phyloP scores from a whole-genome alignment of 169 alveolate species.

The Cryptosporidium sp. region DNA sequence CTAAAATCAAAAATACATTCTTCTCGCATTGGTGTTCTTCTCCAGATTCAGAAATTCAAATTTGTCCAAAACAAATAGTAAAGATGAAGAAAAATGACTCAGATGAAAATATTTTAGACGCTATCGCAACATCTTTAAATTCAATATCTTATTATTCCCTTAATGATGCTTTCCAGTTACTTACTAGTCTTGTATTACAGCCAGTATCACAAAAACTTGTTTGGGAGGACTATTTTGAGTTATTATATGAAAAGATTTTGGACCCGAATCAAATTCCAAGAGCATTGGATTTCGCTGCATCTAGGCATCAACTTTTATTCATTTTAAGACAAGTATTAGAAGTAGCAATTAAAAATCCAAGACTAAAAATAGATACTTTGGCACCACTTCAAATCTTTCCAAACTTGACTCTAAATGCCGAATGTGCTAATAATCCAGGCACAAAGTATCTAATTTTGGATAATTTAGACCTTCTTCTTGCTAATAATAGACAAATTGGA shows the following conservation, averaged over 20 bases:
- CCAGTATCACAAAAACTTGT: conserved; percentile 53
- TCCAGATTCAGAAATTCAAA: conserved; percentile 12
- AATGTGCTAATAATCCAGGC: conserved; percentile 64
- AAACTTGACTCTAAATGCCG: conserved; percentile 60
- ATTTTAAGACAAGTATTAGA: conserved; percentile 27
- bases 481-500: conserved; percentile 32
- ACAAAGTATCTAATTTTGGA: conserved; percentile 49
- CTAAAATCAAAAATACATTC: conserved; percentile 16
- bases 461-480: conserved; percentile 42
- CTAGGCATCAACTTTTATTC: conserved; percentile 48
- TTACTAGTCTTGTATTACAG: conserved; percentile 27
- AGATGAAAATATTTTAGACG: conserved; percentile 50
- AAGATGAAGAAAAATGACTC: conserved; percentile 38
- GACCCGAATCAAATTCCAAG: conserved; percentile 30
- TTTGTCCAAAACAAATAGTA: conserved; percentile 56
- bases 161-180: conserved; percentile 54
- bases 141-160: conserved; percentile 46
- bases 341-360: conserved; percentile 20
- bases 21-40: conserved; percentile 66
- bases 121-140: conserved; percentile 49
- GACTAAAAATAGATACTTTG: conserved; percentile 42
- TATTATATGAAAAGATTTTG: conserved; percentile 42
- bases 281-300: conserved; percentile 64
- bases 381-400: conserved; percentile 39
- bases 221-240: conserved; percentile 62